Percentiles rank a stretch among this genome's conserved stretches.
Evolutionary conservation across 805 yeast species (phyloP).

Genomic region (Zygoascus biomembranicola): DNA sequence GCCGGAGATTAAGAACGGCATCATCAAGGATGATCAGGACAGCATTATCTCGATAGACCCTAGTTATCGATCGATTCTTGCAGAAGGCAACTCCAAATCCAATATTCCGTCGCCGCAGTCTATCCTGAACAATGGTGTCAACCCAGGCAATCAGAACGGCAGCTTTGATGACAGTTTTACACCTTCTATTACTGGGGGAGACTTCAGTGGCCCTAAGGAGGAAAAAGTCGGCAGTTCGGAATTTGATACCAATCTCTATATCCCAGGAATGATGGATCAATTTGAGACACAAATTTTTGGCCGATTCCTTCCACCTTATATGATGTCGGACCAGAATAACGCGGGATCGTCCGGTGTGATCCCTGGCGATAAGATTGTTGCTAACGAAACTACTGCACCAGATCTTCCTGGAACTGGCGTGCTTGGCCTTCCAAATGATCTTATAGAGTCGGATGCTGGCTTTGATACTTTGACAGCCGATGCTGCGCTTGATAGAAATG

Average conservation of each 20-base stretch:
- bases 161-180: background rate
- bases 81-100: background rate
- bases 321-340: conserved; percentile 34
- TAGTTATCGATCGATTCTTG: background rate
- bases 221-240: background rate
- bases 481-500: background rate
- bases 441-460: background rate
- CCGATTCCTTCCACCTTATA: conserved; percentile 72
- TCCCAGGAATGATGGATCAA: conserved; percentile 80
- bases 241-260: conserved; percentile 31
- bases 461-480: background rate
- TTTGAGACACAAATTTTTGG: conserved; percentile 83
- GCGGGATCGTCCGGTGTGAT: background rate
- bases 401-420: background rate
- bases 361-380: too few relatives aligned
- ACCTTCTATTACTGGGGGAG: background rate
- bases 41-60: background rate
- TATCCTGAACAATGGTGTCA: background rate
- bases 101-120: conserved; percentile 1
- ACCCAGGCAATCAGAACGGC: background rate
- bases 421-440: background rate
- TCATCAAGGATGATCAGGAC: background rate
- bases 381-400: background rate
- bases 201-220: conserved; percentile 8
- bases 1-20: background rate